Evolutionary conservation across 495 filamentous ascomycete genomes (phyloP), one percentile per base, ranked within the genome.

Genomic region (Xylaria acuta): DNA sequence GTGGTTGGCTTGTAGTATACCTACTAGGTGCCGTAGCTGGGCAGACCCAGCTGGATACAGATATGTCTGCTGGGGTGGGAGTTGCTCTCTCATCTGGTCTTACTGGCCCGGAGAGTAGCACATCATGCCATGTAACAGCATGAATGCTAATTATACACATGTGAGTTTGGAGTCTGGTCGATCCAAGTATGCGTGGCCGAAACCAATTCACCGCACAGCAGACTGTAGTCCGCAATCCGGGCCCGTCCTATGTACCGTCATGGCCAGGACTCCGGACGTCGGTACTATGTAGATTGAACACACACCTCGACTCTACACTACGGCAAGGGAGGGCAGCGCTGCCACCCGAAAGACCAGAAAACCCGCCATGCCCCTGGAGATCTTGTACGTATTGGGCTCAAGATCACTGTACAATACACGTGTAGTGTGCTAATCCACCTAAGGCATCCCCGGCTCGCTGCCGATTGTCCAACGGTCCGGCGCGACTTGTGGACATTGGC

Each of bases 81-180:
- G 41, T 32, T 49, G 27, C 65, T 49, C 36, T 56, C 49, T 53
- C 43, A 27, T 36, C 49, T 16, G 30, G 27, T 40, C 65, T 56
- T 66, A 66, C 64, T 51, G 62, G 62, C 62, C 5, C 6, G 9
- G 27, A 45, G 62, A 47, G 38, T 34, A 41, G 27, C 18, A 40
- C 62, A 49, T 64, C 41, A 64, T 64, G 62, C 41, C 62, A 47
- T 64, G 62, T 64, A 64, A 64, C 62, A 47, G 41, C 41, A 45
- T 34, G 41, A 30, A 34, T 64, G 62, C 62, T 64, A 64, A 53
- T 67, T 67, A 53, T 67, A 56, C 36, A 60, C 30, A 38, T 14
- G 30, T 67, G 14, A 34, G 63, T 65, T 47, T 30, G 63, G 40
- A 32, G 41, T 65, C 5, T 47, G 63, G 30, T 65, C 41, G n/a